Evolutionary conservation across 257 asterid genomes (phyloP).

Genomic region (Striga asiatica): DNA sequence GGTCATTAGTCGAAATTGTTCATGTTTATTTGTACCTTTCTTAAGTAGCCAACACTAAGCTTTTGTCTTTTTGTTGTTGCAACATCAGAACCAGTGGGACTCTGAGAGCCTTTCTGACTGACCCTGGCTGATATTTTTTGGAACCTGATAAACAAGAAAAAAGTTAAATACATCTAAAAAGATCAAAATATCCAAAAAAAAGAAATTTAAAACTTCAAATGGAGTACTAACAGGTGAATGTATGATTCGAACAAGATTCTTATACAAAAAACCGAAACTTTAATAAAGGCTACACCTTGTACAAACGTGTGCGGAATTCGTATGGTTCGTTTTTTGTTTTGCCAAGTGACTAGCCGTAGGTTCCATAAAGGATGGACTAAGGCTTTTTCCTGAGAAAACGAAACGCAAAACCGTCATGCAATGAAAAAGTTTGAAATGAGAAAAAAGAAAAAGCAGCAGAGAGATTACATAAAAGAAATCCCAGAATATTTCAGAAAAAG

Average conservation of each 20-base stretch:
- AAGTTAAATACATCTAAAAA: constrained; percentile 4
- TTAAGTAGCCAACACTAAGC: constrained; percentile 68
- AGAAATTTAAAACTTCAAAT: background rate
- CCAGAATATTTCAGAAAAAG: too few species aligned
- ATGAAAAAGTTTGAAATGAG: too few species aligned
- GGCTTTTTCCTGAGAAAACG: constrained; percentile 23
- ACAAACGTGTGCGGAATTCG: constrained; percentile 21
- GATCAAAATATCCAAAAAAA: background rate
- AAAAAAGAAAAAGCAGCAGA: background rate
- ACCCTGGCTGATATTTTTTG: constrained; percentile 22
- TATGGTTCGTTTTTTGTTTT: constrained; percentile 35
- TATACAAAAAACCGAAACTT: background rate
- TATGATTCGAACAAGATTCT: background rate
- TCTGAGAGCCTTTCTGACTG: constrained; percentile 20
- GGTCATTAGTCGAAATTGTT: too few species aligned
- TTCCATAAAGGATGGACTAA: constrained; percentile 54
- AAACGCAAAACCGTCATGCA: background rate
- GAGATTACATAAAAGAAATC: background rate
- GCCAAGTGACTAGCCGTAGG: constrained; percentile 94
- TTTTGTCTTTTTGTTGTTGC: constrained; percentile 77
- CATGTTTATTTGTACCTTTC: constrained; percentile 36
- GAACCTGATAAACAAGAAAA: constrained; percentile 28
- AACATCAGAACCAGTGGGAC: constrained; percentile 24
- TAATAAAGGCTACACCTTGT: constrained; percentile 36
- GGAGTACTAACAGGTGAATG: background rate